phyloP scores from a whole-genome alignment of 306 rosid species.

The Vigna angularis region DNA sequence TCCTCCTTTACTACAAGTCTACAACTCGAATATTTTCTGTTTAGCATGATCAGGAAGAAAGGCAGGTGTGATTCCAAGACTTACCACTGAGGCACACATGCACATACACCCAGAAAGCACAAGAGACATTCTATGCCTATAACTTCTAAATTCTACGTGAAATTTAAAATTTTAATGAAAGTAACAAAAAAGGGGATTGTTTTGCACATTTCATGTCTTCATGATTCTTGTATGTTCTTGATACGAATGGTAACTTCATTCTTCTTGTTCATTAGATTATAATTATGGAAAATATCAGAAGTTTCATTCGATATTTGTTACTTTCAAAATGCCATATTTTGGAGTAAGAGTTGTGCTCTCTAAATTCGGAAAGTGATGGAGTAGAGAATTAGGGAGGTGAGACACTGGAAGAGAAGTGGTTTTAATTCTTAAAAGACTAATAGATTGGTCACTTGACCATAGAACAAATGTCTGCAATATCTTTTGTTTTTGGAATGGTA shows the following conservation, averaged over 20 bases:
- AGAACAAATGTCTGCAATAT: not conserved
- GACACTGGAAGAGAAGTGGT: slow-evolving; percentile 22
- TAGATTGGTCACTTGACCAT: not conserved
- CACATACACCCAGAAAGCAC: not conserved
- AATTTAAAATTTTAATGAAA: slow-evolving; percentile 4
- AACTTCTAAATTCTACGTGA: slow-evolving; percentile 14
- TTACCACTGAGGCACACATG: slow-evolving; percentile 6
- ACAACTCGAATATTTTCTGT: slow-evolving; percentile 15
- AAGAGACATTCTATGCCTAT: not conserved
- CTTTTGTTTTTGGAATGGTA: slow-evolving; percentile 5
- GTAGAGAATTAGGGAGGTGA: slow-evolving; percentile 17
- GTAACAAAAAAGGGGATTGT: slow-evolving; percentile 3
- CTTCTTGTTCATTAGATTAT: slow-evolving; percentile 4
- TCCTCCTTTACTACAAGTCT: not conserved
- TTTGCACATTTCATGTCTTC: not conserved
- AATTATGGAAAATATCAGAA: not conserved
- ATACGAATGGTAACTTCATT: slow-evolving; percentile 1
- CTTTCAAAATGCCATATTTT: slow-evolving; percentile 18
- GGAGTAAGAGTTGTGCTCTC: slow-evolving; percentile 22
- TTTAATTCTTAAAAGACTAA: not conserved
- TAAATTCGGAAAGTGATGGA: slow-evolving; percentile 7
- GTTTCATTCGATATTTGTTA: slow-evolving; percentile 12
- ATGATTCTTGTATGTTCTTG: not conserved
- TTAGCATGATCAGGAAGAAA: slow-evolving; percentile 12
- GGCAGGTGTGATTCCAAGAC: not conserved